These are phyloP conservation scores for Blumeriella jaapii DNA, from an alignment of 2,329 filamentous ascomycete genomes.

Conservation along the genomic window DNA sequence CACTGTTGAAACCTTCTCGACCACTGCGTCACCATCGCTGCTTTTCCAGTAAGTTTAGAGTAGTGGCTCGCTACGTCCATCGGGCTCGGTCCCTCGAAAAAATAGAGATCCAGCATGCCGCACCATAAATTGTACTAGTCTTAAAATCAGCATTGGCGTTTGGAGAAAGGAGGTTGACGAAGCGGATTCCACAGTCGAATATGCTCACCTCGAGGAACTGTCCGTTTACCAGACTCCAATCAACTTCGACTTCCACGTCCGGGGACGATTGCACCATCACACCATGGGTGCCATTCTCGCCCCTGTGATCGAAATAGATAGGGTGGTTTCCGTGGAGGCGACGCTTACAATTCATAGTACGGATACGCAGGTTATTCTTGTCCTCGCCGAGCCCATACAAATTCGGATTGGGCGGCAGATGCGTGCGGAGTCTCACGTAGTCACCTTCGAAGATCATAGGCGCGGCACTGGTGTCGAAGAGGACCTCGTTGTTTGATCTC, in stretches of 20 bases:
- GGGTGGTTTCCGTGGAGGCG: constrained; percentile 54
- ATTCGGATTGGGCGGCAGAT: constrained; percentile 44
- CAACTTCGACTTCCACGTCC: constrained; percentile 67
- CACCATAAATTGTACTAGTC: constrained; percentile 74
- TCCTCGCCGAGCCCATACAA: constrained; percentile 57
- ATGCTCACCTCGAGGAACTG: constrained; percentile 64
- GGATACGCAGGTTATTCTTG: constrained; percentile 45
- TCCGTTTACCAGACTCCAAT: constrained; percentile 40
- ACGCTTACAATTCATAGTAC: constrained; percentile 48
- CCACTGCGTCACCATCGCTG: constrained; percentile 40
- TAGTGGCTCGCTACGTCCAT: constrained; percentile 49
- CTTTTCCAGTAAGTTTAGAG: constrained; percentile 41
- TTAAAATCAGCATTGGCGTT: no score
- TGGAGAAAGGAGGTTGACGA: no score
- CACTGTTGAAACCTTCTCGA: no score
- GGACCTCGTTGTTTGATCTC: constrained; percentile 35
- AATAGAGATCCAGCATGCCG: constrained; percentile 64
- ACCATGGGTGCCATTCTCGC: constrained; percentile 43
- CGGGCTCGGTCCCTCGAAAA: constrained; percentile 47
- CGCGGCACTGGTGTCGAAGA: constrained; percentile 50
- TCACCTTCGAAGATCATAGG: constrained; percentile 52
- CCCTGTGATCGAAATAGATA: constrained; percentile 52
- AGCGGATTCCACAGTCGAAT: no score
- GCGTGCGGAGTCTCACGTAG: constrained; percentile 50
- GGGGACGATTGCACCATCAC: constrained; percentile 64